Evolutionary conservation across 495 filamentous ascomycete genomes (phyloP).

Genomic region (Hyaloscypha finlandica): DNA sequence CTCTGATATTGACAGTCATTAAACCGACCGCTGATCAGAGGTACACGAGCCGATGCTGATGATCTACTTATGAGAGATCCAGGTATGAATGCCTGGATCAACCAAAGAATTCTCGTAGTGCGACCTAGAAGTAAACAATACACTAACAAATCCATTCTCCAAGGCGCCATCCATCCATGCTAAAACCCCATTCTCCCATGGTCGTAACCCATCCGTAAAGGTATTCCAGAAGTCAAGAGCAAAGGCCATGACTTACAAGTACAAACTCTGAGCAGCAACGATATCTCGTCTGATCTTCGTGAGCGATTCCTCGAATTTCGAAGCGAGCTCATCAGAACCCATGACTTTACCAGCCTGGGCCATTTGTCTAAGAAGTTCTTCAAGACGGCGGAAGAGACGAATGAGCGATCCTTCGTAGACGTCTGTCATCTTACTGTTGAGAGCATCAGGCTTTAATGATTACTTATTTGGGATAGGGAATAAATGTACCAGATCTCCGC

Average conservation of each 20-base stretch:
- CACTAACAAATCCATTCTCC: background rate
- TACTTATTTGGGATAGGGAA: background rate
- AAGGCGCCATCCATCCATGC: background rate
- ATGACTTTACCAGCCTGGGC: slow-evolving; percentile 96
- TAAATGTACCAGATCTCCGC: slow-evolving; percentile 88
- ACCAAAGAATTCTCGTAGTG: background rate
- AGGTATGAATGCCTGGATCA: background rate
- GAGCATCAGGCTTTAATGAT: slow-evolving; percentile 28
- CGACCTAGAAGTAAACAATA: background rate
- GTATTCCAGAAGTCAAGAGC: slow-evolving; percentile 12
- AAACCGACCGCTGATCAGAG: background rate
- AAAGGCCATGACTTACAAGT: slow-evolving; percentile 56
- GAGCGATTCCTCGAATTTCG: slow-evolving; percentile 84
- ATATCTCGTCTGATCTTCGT: slow-evolving; percentile 87
- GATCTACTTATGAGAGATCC: background rate
- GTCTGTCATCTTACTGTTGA: slow-evolving; percentile 89
- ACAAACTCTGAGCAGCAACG: slow-evolving; percentile 89
- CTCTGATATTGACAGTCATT: background rate
- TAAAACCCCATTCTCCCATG: background rate
- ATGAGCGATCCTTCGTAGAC: slow-evolving; percentile 96
- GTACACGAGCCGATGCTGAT: background rate
- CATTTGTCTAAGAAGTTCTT: slow-evolving; percentile 96
- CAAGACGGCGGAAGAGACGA: slow-evolving; percentile 89
- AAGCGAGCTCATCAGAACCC: slow-evolving; percentile 90
- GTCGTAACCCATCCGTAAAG: background rate